phyloP scores from a whole-genome alignment of 768 basidiomycete species.

The Termitomyces sp. region DNA sequence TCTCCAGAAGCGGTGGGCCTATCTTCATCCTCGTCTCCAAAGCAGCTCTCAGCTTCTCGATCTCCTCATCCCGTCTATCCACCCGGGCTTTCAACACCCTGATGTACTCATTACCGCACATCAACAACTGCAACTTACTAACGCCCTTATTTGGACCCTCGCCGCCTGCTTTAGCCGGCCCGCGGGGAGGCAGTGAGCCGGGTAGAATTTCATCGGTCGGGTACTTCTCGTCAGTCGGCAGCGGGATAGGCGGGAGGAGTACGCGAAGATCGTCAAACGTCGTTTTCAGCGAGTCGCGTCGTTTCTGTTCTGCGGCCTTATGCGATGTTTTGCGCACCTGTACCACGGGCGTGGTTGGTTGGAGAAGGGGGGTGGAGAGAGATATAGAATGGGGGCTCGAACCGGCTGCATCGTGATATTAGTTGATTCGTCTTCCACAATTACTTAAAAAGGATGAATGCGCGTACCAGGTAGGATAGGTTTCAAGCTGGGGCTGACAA shows the following conservation, averaged over 20 bases:
- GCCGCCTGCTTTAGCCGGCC: slow-evolving; percentile 76
- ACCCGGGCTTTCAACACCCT: slow-evolving; percentile 69
- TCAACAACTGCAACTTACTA: slow-evolving; percentile 86
- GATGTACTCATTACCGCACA: slow-evolving; percentile 89
- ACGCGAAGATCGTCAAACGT: slow-evolving; percentile 83
- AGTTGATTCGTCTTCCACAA: neutral
- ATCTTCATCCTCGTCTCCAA: slow-evolving; percentile 50
- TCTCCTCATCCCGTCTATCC: slow-evolving; percentile 76
- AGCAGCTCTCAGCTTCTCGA: slow-evolving; percentile 59
- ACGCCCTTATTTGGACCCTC: slow-evolving; percentile 96
- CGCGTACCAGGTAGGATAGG: slow-evolving; percentile 64
- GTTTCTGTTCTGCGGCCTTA: slow-evolving; percentile 96
- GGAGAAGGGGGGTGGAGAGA: slow-evolving; percentile 1
- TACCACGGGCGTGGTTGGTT: slow-evolving; percentile 17
- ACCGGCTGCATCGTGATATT: slow-evolving; percentile 14
- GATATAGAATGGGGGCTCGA: slow-evolving; percentile 11
- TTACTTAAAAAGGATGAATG: neutral
- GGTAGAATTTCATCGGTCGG: slow-evolving; percentile 75
- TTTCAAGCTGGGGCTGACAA: slow-evolving; percentile 56
- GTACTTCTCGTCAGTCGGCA: slow-evolving; percentile 68
- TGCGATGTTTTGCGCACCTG: slow-evolving; percentile 74
- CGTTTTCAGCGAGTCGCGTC: slow-evolving; percentile 92
- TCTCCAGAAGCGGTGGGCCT: slow-evolving; percentile 21
- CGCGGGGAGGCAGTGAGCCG: slow-evolving; percentile 84
- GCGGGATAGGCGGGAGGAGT: slow-evolving; percentile 83